Conservation (phyloP, 2,329 filamentous ascomycete genomes). For the Amauroascus verrucosus region DNA sequence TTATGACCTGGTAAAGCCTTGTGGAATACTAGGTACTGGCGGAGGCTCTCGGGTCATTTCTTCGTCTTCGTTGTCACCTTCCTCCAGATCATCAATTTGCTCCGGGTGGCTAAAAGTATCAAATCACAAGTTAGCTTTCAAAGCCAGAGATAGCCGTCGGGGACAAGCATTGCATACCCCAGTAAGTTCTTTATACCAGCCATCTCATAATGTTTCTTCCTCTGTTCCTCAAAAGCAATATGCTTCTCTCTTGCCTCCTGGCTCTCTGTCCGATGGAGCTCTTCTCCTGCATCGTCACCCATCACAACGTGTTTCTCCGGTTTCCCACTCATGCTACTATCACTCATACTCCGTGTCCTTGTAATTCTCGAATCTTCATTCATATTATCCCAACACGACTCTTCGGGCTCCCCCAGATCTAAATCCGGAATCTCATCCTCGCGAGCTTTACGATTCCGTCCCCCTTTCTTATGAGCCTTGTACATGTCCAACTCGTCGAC, state of each 20-base stretch:
- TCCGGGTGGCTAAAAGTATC: conserved; percentile 47
- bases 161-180: conserved; percentile 44
- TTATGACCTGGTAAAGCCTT: conserved; percentile 11
- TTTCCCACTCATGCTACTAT: conserved; percentile 28
- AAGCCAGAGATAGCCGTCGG: not conserved
- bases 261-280: conserved; percentile 43
- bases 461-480: conserved; percentile 27
- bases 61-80: conserved; percentile 42
- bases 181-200: conserved; percentile 80
- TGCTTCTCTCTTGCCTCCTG: conserved; percentile 82
- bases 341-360: conserved; percentile 33
- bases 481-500: conserved; percentile 57
- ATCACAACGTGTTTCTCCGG: conserved; percentile 73
- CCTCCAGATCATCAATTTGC: conserved; percentile 49
- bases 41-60: conserved; percentile 19
- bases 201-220: conserved; percentile 99
- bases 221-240: conserved; percentile 74
- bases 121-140: not conserved
- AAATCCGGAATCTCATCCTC: conserved; percentile 84
- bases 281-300: conserved; percentile 38
- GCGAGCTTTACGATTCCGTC: conserved; percentile 21
- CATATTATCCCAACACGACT: conserved; percentile 34
- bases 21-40: conserved; percentile 28
- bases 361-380: conserved; percentile 37
- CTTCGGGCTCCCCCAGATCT: conserved; percentile 86